Evolutionary conservation across 164 flowering plant genomes (phyloP), one percentile per base, ranked within the genome.

Genomic region (Nymphaea colorata): DNA sequence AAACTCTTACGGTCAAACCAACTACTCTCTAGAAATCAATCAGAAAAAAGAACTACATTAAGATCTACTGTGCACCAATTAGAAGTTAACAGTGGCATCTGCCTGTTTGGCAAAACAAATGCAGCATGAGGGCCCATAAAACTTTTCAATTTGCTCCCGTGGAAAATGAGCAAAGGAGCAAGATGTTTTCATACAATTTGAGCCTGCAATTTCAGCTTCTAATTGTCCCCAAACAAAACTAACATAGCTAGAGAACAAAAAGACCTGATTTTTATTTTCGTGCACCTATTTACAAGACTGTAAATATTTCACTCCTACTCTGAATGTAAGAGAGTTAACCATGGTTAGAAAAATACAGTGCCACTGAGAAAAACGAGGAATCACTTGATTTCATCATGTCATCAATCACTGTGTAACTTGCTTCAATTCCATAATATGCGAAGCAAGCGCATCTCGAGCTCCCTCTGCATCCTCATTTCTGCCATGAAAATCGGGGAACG

Each of bases 361-460:
- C 6, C 8, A 61, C 64, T 61, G 36, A n/a, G 16, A n/a, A 11
- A 61, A 61, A 8, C 59, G 41, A 17, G 41, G 6, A n/a, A 7
- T 61, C 7, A n/a, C 36, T n/a, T 61, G 25, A 17, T 6, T 55
- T 55, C 10, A 55, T 8, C 10, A 55, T 55, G 59, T 8, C 8
- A 61, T 8, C 25, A n/a, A 7, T 61, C 64, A 61, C 8, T 61
- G 17, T 36, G 8, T 17, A 7, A 36, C 36, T 61, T 61, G 69
- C 41, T 69, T 80, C 67, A 82, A 86, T 81, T 76, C 75, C 70
- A 75, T 73, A 77, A 91, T 74, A 64, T 87, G 85, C 68, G 66
- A 71, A 11, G 90, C 93, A 74, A 91, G 83, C 0, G 73, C 80
- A 76, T 81, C 80, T 77, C 96, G 81, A 60, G 79, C 71, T 74